phyloP scores from a whole-genome alignment of 495 filamentous ascomycete genomes.

The Xylaria intraflava region DNA sequence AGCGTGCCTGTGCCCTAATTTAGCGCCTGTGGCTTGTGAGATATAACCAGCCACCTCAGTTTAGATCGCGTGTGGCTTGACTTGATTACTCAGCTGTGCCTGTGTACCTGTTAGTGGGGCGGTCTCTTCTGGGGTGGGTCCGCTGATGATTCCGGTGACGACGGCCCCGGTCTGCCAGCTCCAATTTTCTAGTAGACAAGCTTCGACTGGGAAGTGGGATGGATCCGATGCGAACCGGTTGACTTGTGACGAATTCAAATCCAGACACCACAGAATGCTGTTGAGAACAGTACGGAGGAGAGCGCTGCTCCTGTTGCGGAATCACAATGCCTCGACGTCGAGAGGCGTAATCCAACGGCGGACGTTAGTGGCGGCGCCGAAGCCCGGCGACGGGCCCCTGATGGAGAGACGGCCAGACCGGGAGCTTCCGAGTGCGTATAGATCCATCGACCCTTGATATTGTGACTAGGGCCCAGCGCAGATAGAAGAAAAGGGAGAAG shows the following conservation, averaged over 20 bases:
- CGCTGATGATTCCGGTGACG: too few species aligned
- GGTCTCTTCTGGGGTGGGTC: too few species aligned
- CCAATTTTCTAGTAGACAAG: background rate
- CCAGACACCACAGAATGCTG: slow-evolving; percentile 26
- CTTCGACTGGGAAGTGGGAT: slow-evolving; percentile 6
- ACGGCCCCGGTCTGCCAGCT: slow-evolving; percentile 1
- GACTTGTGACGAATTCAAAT: slow-evolving; percentile 5
- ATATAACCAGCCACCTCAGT: too few species aligned
- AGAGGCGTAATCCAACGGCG: slow-evolving; percentile 25
- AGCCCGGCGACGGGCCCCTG: slow-evolving; percentile 58
- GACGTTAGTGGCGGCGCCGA: slow-evolving; percentile 39
- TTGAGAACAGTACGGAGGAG: slow-evolving; percentile 32
- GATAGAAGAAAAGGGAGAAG: background rate
- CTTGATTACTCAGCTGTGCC: too few species aligned
- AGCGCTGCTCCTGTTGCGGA: slow-evolving; percentile 17
- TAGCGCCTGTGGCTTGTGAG: slow-evolving; percentile 2
- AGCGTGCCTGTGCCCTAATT: slow-evolving; percentile 4
- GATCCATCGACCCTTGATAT: background rate
- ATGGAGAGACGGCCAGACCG: slow-evolving; percentile 76
- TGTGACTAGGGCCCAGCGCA: background rate
- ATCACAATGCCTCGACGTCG: slow-evolving; percentile 5
- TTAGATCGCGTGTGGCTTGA: too few species aligned
- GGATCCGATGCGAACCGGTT: background rate
- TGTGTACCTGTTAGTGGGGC: too few species aligned
- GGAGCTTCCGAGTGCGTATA: slow-evolving; percentile 57